Evolutionary conservation across 192 early-diverging fungal genomes (phyloP).

Genomic region (Thamnidium elegans): DNA sequence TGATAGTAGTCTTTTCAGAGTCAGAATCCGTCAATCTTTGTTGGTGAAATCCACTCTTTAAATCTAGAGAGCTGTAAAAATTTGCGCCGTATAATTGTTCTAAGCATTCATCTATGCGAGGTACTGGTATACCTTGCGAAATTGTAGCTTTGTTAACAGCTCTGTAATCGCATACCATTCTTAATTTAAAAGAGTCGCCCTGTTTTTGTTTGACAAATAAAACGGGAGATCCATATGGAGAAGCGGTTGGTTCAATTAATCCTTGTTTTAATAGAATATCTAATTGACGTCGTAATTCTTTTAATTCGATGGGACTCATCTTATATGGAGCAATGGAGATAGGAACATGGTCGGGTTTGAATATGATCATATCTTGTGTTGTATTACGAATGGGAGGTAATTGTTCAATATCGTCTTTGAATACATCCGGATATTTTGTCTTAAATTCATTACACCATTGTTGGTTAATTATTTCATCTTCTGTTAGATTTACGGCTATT

Average conservation of each 20-base stretch:
- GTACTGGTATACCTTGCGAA: conserved; percentile 48
- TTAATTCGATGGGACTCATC: neutral
- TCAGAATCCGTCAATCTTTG: conserved; percentile 35
- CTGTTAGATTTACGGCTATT: no score
- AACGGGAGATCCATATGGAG: neutral
- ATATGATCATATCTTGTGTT: neutral
- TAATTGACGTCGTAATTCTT: neutral
- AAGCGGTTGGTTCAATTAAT: neutral
- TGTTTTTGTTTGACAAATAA: neutral
- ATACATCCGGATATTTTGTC: neutral
- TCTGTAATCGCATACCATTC: conserved; percentile 52
- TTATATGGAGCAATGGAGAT: neutral
- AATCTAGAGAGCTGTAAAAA: conserved; percentile 47
- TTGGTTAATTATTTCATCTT: neutral
- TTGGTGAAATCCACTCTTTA: conserved; percentile 43
- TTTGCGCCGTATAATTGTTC: conserved; percentile 30
- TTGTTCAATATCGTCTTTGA: neutral
- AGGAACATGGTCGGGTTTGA: neutral
- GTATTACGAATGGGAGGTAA: neutral
- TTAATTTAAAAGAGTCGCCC: conserved; percentile 12
- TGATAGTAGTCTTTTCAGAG: conserved; percentile 39
- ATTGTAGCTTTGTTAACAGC: conserved; percentile 51
- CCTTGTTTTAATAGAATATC: neutral
- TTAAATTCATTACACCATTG: neutral
- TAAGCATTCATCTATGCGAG: conserved; percentile 47